Evolutionary conservation across 1,284 basidiomycete species (phyloP).

Genomic region (Kwoniella shivajii): DNA sequence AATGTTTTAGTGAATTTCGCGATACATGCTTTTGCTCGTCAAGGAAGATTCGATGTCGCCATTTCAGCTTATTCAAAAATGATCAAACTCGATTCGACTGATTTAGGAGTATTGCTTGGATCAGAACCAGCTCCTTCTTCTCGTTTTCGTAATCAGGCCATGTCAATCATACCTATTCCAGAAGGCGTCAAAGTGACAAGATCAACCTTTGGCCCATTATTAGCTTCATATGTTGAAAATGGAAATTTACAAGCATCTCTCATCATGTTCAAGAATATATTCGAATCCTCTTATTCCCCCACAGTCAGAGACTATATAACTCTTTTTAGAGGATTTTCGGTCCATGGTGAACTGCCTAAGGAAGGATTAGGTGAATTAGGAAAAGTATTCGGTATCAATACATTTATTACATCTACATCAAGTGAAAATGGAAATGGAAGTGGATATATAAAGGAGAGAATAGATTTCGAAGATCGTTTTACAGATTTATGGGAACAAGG

Average conservation of each 20-base stretch:
- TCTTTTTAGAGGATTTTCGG: constrained; percentile 74
- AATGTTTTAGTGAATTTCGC: constrained; percentile 56
- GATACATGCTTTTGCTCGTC: constrained; percentile 65
- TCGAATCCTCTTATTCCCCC: constrained; percentile 52
- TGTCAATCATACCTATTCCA: constrained; percentile 7
- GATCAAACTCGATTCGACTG: background rate
- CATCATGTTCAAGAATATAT: constrained; percentile 69
- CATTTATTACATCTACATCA: background rate
- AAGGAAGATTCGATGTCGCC: constrained; percentile 62
- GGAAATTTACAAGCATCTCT: constrained; percentile 67
- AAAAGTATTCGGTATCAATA: constrained; percentile 4
- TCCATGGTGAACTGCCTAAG: constrained; percentile 39
- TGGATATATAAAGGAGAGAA: background rate
- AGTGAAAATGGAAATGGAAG: background rate
- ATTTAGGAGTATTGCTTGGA: background rate
- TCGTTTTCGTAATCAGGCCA: too few relatives aligned
- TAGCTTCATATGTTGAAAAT: constrained; percentile 68
- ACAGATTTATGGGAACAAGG: constrained; percentile 35
- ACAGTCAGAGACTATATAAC: constrained; percentile 61
- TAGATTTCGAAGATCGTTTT: constrained; percentile 16
- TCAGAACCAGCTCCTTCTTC: too few relatives aligned
- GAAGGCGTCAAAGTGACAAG: constrained; percentile 61
- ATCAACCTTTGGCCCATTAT: constrained; percentile 68
- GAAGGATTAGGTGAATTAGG: constrained; percentile 15
- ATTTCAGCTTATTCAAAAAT: constrained; percentile 63